phyloP scores from a whole-genome alignment of 2,329 filamentous ascomycete species.

The Scedosporium apiospermum region DNA sequence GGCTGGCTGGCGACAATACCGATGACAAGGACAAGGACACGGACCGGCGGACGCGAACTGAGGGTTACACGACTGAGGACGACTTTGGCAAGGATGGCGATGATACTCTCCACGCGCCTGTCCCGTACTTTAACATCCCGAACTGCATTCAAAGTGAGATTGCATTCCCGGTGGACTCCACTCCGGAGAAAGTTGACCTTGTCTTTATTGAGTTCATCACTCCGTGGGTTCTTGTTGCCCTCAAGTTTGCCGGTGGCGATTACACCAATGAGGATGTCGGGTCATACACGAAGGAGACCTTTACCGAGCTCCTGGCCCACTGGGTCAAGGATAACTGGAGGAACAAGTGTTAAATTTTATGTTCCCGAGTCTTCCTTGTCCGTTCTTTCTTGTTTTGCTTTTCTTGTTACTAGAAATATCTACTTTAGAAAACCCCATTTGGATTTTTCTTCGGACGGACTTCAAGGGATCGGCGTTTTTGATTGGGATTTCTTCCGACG shows the following conservation, averaged over 20 bases:
- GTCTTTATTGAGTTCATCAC: conserved; percentile 90
- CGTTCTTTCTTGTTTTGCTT: not conserved
- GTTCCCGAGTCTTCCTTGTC: not conserved
- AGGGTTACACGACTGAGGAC: conserved; percentile 83
- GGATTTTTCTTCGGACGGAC: not conserved
- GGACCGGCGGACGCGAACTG: conserved; percentile 33
- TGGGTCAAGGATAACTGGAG: conserved; percentile 55
- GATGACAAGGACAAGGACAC: conserved; percentile 6
- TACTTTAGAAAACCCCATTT: not conserved
- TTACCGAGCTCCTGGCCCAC: conserved; percentile 44
- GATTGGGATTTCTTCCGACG: not conserved
- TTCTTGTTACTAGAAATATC: not conserved
- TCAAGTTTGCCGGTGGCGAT: conserved; percentile 50
- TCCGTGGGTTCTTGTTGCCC: conserved; percentile 66
- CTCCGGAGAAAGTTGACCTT: conserved; percentile 70
- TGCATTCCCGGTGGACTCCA: conserved; percentile 41
- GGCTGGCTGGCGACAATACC: conserved; percentile 18
- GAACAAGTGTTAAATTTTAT: conserved; percentile 28
- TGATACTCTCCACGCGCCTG: conserved; percentile 71
- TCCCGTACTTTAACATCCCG: conserved; percentile 68
- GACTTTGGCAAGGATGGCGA: conserved; percentile 79
- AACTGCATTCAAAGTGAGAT: conserved; percentile 71
- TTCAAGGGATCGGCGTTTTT: not conserved
- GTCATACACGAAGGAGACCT: conserved; percentile 41
- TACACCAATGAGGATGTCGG: conserved; percentile 38